phyloP scores from a whole-genome alignment of 2,329 filamentous ascomycete species.

The Chrysoporthe deuterocubensis region DNA sequence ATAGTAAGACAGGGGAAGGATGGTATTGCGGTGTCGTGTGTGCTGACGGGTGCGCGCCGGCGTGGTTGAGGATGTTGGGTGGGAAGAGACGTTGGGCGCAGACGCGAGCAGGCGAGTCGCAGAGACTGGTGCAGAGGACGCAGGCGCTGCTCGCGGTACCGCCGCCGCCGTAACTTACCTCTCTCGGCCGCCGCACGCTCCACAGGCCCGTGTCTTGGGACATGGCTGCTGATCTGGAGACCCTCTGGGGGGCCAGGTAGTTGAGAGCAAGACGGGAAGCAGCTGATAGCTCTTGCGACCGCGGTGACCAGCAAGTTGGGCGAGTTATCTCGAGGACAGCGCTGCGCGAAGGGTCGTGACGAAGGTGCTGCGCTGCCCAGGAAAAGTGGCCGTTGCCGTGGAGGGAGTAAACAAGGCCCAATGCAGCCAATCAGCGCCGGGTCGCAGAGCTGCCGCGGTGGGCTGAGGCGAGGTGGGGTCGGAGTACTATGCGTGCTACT shows the following conservation, averaged over 20 bases:
- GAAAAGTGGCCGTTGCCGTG: slow-evolving; percentile 23
- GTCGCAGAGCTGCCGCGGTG: background rate
- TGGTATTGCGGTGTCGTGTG: slow-evolving; percentile 26
- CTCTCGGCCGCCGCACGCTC: slow-evolving; percentile 88
- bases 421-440: slow-evolving; percentile 13
- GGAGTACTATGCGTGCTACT: background rate
- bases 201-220: slow-evolving; percentile 87
- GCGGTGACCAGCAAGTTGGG: background rate
- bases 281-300: slow-evolving; percentile 4
- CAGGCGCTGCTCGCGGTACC: slow-evolving; percentile 3
- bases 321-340: slow-evolving; percentile 5
- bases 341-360: slow-evolving; percentile 12
- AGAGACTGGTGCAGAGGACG: slow-evolving; percentile 11
- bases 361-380: slow-evolving; percentile 11
- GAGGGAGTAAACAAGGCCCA: slow-evolving; percentile 24
- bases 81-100: slow-evolving; percentile 18
- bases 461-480: background rate
- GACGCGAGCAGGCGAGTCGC: slow-evolving; percentile 28
- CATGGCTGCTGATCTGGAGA: slow-evolving; percentile 56
- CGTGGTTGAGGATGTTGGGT: slow-evolving; percentile 46
- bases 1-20: slow-evolving; percentile 23
- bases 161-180: slow-evolving; percentile 61
- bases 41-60: slow-evolving; percentile 46
- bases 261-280: background rate
- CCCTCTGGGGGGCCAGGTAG: background rate